Evolutionary conservation across 2,329 filamentous ascomycete species (phyloP), one percentile per base, ranked within the genome.

Genomic region (Blastomyces percursus): DNA sequence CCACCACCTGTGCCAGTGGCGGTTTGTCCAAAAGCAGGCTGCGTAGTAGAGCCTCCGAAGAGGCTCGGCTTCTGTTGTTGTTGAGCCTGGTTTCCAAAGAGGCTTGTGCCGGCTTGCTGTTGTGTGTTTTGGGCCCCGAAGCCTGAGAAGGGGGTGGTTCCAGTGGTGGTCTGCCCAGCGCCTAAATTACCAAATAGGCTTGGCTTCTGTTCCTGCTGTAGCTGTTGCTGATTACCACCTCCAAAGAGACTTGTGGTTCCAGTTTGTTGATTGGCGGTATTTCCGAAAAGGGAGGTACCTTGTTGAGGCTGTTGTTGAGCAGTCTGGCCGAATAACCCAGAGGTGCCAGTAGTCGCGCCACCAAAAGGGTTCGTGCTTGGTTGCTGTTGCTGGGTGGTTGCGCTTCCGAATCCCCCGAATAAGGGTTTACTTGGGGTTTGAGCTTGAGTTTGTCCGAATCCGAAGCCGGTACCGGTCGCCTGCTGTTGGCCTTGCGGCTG

Each of bases 51-150:
- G 14, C 62, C 27, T 14, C 80, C 82, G 65, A 86, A 86, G 16
- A 85, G 68, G n/a, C 79, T 77, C 3, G 84, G 80, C 68, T 84
- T 84, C 62, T 80, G 77, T 67, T 82, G 79, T 69, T 78, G 79
- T 67, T 84, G 82, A 19, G 2, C n/a, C 55, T 74, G 77, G 54
- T 68, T 70, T n/a, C 76, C 77, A 60, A 79, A 79, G 14, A 80
- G 71, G 55, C 74, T 71, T 40, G 72, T 70, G 55, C 71, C 69
- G 24, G 57, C 57, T 40, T 66, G 61, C 66, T 74, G 72, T 64
- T 73, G 69, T 67, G 70, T 56, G 80, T 67, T 44, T 69, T 71
- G 64, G 61, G 70, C 70, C 51, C 81, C 79, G 51, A 56, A 61
- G 7, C 62, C 63, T 21, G 61, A 63, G 51, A 66, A 66, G 3